Conservation (phyloP, 176 grass and related monocot genomes). For the Oryza meyeriana region DNA sequence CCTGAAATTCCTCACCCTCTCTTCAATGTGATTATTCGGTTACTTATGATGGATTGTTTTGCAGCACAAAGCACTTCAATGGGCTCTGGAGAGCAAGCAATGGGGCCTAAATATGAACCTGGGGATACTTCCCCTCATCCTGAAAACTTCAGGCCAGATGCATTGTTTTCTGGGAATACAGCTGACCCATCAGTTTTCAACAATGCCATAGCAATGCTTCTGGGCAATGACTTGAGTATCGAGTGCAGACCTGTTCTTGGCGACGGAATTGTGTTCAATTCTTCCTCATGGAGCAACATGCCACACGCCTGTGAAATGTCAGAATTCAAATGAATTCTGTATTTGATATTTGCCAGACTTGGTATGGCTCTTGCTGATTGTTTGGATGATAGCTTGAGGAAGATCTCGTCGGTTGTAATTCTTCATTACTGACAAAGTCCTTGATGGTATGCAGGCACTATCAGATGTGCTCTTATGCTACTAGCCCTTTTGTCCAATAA, state of each 20-base stretch:
- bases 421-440: slow-evolving; percentile 20
- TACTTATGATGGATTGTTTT: slow-evolving; percentile 20
- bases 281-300: slow-evolving; percentile 61
- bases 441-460: slow-evolving; percentile 21
- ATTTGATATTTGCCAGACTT: not conserved
- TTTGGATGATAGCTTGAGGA: slow-evolving; percentile 30
- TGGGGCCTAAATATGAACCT: slow-evolving; percentile 17
- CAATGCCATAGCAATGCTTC: slow-evolving; percentile 57
- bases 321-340: slow-evolving; percentile 50
- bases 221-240: slow-evolving; percentile 43
- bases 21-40: not conserved
- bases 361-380: slow-evolving; percentile 23
- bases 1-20: not conserved
- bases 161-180: slow-evolving; percentile 55
- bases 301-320: slow-evolving; percentile 58
- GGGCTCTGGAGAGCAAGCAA: slow-evolving; percentile 30
- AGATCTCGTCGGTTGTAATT: slow-evolving; percentile 18
- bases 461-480: slow-evolving; percentile 31
- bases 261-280: slow-evolving; percentile 27
- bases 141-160: slow-evolving; percentile 64
- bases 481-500: slow-evolving; percentile 46
- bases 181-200: slow-evolving; percentile 53
- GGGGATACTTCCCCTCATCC: slow-evolving; percentile 48
- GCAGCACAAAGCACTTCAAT: slow-evolving; percentile 43
- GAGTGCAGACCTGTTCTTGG: slow-evolving; percentile 40